Base-by-base conservation (phyloP, 2,329 filamentous ascomycete species). In the Neofusicoccum laricinum region DNA sequence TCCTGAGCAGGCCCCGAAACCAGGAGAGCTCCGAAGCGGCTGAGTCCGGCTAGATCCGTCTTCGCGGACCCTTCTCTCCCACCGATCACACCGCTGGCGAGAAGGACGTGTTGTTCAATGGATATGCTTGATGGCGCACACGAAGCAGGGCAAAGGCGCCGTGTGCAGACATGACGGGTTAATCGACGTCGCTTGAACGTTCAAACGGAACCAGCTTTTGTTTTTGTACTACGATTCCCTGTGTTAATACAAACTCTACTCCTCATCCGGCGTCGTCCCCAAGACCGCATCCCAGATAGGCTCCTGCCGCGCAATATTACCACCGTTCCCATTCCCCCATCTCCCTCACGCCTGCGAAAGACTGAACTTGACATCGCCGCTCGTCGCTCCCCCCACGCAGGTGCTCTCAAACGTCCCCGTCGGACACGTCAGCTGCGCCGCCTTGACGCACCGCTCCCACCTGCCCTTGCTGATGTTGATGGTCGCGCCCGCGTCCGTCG, bases 371-470 rank as follows among this genome's bases (percentile, higher is more conserved):
- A 84, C 77, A 67, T 84, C 75, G 38, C 82, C 82, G 17, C 67
- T 76, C 46, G 77, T 81, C 34, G 80, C 82, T 4, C 81, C 83
- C 14, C 82, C 82, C 5, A 77, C 70, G 70, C 83, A 85, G 1
- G 78, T 79, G 30, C 75, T 80, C 43, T 72, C 75, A 70, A 84
- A 75, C 66, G 79, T 83, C 17, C 82, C 82, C 7, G 79, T 81
- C 19, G 81, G 82, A 70, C 83, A 85, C 50, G 79, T 78, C 65
- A 81, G 79, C 64, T 80, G 72, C 55, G 84, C 84, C 15, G 84
- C 84, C 45, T 81, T 78, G 59, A 86, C 79, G 70, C 84, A 86
- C 58, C 79, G 76, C 72, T 85, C 81, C 83, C 84, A 85, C 25
- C 79, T 75, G 19, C 77, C 78, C 74, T 85, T 85, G 51, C 78